These are phyloP conservation scores for Taphrina betulina DNA, from an alignment of 1,139 yeast species.

Conservation along the genomic window DNA sequence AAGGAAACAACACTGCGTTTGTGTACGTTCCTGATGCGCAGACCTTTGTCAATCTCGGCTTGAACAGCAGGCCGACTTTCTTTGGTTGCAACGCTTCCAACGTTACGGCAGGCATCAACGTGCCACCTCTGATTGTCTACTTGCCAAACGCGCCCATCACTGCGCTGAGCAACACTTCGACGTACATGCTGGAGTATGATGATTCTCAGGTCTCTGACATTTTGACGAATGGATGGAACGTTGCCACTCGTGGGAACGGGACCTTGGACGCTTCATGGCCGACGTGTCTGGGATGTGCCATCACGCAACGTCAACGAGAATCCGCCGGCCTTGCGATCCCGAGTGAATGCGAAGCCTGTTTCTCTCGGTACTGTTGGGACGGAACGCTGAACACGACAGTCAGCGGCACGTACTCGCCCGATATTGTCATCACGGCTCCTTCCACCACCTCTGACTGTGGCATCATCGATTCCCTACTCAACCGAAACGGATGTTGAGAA, in stretches of 20 bases:
- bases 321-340: constrained; percentile 60
- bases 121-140: constrained; percentile 76
- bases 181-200: constrained; percentile 59
- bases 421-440: background rate
- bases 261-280: constrained; percentile 74
- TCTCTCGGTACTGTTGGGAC: constrained; percentile 81
- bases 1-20: constrained; percentile 56
- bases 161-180: constrained; percentile 68
- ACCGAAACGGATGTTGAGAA: background rate
- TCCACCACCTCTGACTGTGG: background rate
- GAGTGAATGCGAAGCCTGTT: constrained; percentile 73
- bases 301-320: constrained; percentile 78
- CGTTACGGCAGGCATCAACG: constrained; percentile 39
- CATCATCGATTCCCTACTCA: background rate
- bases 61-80: constrained; percentile 53
- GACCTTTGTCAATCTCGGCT: constrained; percentile 58
- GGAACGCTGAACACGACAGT: constrained; percentile 47
- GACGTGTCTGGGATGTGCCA: constrained; percentile 85
- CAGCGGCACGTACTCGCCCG: background rate
- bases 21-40: constrained; percentile 72
- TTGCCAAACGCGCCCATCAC: constrained; percentile 74
- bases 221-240: constrained; percentile 79
- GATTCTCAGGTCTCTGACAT: constrained; percentile 60
- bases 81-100: constrained; percentile 75
- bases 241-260: constrained; percentile 66